Evolutionary conservation across 129 eudicot genomes (phyloP).

Genomic region (Lactuca sativa): DNA sequence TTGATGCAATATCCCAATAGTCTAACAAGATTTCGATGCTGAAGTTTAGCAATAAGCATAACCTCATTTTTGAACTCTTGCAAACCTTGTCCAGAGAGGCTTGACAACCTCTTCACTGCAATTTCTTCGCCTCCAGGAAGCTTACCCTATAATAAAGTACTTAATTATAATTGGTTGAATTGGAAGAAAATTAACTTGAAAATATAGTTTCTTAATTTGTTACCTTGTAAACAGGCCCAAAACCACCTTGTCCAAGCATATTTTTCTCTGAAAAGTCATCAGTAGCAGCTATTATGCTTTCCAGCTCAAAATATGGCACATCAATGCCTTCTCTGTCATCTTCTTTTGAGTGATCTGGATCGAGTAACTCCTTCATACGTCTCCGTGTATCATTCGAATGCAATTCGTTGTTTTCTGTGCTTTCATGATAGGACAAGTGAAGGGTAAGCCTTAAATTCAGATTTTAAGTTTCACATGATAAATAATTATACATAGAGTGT

Average conservation of each 20-base stretch:
- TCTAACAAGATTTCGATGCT: too few relatives aligned
- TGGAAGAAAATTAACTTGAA: not conserved
- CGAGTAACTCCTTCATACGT: slow-evolving; percentile 26
- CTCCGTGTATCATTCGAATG: slow-evolving; percentile 11
- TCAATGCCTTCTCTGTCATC: slow-evolving; percentile 37
- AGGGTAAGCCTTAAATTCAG: not conserved
- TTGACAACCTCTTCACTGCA: slow-evolving; percentile 38
- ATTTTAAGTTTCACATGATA: not conserved
- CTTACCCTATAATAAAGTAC: slow-evolving; percentile 29
- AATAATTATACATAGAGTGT: not conserved
- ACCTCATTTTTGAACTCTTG: not conserved
- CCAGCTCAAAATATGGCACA: slow-evolving; percentile 40
- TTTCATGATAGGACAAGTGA: not conserved
- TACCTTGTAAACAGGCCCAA: slow-evolving; percentile 53
- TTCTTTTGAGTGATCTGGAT: slow-evolving; percentile 20
- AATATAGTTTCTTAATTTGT: not conserved
- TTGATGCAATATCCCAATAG: too few relatives aligned
- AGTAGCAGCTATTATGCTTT: slow-evolving; percentile 44
- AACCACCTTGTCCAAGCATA: slow-evolving; percentile 57
- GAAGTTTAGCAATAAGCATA: too few relatives aligned
- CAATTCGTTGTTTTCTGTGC: slow-evolving; percentile 3
- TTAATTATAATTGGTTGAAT: not conserved
- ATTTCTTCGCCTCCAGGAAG: slow-evolving; percentile 27
- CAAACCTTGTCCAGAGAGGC: slow-evolving; percentile 27
- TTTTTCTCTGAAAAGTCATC: slow-evolving; percentile 37